Evolutionary conservation across 1,139 yeast genomes (phyloP).

Genomic region (Entelexis paramagnoliae): DNA sequence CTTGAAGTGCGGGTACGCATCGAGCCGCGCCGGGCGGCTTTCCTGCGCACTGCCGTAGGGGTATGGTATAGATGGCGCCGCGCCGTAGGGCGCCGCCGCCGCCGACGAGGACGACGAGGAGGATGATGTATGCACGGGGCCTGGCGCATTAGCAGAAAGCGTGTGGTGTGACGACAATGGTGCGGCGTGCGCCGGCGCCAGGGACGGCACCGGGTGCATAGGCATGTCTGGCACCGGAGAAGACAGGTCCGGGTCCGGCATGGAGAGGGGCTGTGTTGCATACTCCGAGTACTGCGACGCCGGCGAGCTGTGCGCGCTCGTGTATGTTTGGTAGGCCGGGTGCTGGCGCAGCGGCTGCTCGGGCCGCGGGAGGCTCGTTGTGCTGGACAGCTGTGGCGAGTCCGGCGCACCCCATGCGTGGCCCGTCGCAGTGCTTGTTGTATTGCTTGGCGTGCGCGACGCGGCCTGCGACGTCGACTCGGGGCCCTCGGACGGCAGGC

Average conservation of each 20-base stretch:
- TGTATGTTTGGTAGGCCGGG: not conserved
- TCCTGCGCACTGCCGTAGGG: not conserved
- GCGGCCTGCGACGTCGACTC: not conserved
- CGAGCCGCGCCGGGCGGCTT: not conserved
- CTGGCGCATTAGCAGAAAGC: not conserved
- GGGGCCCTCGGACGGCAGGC: not conserved
- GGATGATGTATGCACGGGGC: no score
- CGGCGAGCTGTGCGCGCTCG: not conserved
- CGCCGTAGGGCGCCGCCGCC: not conserved
- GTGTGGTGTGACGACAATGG: not conserved
- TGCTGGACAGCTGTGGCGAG: not conserved
- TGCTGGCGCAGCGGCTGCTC: not conserved
- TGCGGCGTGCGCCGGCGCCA: not conserved
- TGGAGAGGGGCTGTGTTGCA: not conserved
- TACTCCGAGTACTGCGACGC: not conserved
- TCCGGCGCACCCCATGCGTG: not conserved
- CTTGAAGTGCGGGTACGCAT: not conserved
- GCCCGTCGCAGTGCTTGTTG: not conserved
- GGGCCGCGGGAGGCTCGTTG: not conserved
- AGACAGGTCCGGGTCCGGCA: not conserved
- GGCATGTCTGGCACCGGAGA: not conserved
- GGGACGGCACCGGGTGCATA: not conserved
- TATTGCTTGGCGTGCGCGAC: not conserved
- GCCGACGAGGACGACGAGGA: no score
- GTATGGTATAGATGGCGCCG: no score